Base-by-base conservation (phyloP, 2,329 filamentous ascomycete species). In the Paraphaeosphaeria minitans region DNA sequence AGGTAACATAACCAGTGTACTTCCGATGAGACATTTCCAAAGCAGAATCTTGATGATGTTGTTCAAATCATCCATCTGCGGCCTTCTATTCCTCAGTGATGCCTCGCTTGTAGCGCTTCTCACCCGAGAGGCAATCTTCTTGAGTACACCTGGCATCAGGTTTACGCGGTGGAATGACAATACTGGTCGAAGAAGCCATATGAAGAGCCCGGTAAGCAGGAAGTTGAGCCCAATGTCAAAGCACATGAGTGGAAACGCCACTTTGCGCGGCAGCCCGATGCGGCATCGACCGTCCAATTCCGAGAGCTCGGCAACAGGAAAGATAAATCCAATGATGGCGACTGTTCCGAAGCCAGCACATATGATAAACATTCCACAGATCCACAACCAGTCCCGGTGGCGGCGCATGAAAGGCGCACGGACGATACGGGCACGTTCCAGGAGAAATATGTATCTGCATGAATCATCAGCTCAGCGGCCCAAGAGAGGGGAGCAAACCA, bases 191-290 rank as follows among this genome's bases (percentile, higher is more conserved):
- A 78, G 64, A 5, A 77, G 66, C 37, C 63, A 67, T 48, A 78
- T 60, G 53, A 78, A 78, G 13, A 76, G 63, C 7, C 53, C 68
- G 2, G 77, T 78, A 9, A 79, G 64, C 1, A 67, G 59, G 46
- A 74, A 60, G 46, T 78, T 78, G 54, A 77, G 70, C 4, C 64
- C 42, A n/a, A 76, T 65, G 53, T 78, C 76, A 63, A 73, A 78
- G 27, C 63, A 66, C 31, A 78, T 65, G 9, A 79, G 59, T 0
- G 75, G 69, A 12, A 76, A 65, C 8, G 73, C 69, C 14, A 75
- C 70, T 22, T 65, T 67, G 2, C 63, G 51, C 0, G 77, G 75
- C 1, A 78, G 61, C 1, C 77, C 77, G 27, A 79, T 78, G 1
- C 72, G 65, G 58, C 77, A 79, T 37, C 63, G 66, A 4, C 69